Evolutionary conservation across 2,329 filamentous ascomycete species (phyloP), one percentile per base, ranked within the genome.

Genomic region (Exophiala aquamarina): DNA sequence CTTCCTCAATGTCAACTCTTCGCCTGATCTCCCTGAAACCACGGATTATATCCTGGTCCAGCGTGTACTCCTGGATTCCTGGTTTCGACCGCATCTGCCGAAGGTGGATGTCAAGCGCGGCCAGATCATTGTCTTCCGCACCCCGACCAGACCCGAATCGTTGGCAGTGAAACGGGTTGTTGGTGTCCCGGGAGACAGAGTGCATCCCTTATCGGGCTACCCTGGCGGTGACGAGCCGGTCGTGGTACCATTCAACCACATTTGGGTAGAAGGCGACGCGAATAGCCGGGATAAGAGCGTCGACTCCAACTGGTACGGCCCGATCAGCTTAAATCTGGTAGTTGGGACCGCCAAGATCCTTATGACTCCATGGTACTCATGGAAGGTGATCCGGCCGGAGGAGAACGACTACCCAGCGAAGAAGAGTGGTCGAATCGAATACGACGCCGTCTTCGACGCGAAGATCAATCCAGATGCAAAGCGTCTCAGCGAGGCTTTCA

Each of bases 251-350:
- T 77, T 77, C 53, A 89, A 89, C 14, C 91, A 97, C 71, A 77
- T 97, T 20, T 98, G 93, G 93, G 82, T 98, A 1, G 92, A 97
- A 65, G 93, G 93, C 1, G 93, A 98, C 64, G 89, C 86, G 10
- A 76, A 79, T 41, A 79, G 79, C 60, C 79, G 81, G 59, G 76
- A 79, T 38, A 79, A 80, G 59, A 89, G 82, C 45, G 66, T 84
- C 50, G 93, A 98, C 70, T 95, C 90, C 67, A 95, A 95, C 68
- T 82, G 82, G 10, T 96, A 94, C 66, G 93, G 93, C 1, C 89
- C 93, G 4, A 82, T 94, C 38, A 86, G 87, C 18, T 81, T 81
- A 55, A 81, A 79, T 44, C 65, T 97, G 54, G 79, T 97, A 28
- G 82, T 83, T 29, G 91, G 91, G 0, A 83, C 77, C 60, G 82